These are phyloP conservation scores for Cetraspora pellucida DNA, from an alignment of 192 early-diverging fungal species.

Conservation along the genomic window DNA sequence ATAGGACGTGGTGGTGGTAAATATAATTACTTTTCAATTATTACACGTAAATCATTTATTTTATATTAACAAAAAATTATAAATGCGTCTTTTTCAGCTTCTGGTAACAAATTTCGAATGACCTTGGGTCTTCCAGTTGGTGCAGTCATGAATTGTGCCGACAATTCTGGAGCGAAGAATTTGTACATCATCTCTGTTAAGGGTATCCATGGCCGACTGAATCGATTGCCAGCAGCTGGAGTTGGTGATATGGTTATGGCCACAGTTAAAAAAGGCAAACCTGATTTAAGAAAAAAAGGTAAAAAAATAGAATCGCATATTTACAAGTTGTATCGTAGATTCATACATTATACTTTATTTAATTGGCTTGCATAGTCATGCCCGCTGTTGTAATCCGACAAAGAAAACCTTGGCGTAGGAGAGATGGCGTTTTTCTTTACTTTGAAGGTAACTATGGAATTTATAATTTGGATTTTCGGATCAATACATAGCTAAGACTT, in stretches of 20 bases:
- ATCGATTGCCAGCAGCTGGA: constrained; percentile 96
- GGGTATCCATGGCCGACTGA: constrained; percentile 93
- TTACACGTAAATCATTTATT: not conserved
- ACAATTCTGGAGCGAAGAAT: constrained; percentile 99
- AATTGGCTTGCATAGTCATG: constrained; percentile 66
- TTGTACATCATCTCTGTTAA: constrained; percentile 98
- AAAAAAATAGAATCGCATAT: not conserved
- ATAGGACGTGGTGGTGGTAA: constrained; percentile 25
- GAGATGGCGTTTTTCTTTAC: constrained; percentile 99
- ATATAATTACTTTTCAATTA: not conserved
- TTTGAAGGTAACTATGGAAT: constrained; percentile 70
- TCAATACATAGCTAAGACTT: not conserved
- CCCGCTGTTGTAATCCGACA: constrained; percentile 99
- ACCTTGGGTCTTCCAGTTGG: constrained; percentile 91
- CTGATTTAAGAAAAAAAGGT: constrained; percentile 99
- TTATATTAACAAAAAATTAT: not conserved
- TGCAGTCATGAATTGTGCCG: constrained; percentile 99
- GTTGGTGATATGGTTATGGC: constrained; percentile 99
- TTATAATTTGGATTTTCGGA: not conserved
- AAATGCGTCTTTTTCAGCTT: constrained; percentile 43
- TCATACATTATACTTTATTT: not conserved
- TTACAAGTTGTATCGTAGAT: not conserved
- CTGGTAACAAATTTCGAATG: constrained; percentile 99
- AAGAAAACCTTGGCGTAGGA: constrained; percentile 98
- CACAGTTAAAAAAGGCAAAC: constrained; percentile 99